Percentiles rank a stretch among this genome's conserved stretches.
phyloP scores from a whole-genome alignment of 306 rosid genomes.

The Glycine tomentella region DNA sequence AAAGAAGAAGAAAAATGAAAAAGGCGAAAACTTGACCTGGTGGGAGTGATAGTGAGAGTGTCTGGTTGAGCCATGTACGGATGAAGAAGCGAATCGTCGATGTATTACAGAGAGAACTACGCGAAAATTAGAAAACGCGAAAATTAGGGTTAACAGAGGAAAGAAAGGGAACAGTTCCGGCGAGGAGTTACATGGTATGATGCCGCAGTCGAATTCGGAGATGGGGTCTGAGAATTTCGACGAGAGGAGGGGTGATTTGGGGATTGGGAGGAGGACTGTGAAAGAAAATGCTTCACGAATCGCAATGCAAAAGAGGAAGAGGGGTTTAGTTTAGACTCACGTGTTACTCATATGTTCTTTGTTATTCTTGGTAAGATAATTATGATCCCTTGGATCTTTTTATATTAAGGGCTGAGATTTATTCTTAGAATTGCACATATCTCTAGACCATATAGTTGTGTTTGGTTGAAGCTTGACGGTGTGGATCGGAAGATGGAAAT shows the following conservation, averaged over 20 bases:
- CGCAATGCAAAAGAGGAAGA: too few species aligned
- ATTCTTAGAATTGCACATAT: too few species aligned
- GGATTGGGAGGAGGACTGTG: neutral
- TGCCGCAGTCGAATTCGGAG: neutral
- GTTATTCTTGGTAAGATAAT: neutral
- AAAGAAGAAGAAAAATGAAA: neutral
- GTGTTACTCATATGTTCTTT: neutral
- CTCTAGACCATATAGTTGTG: too few species aligned
- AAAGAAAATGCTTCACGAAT: too few species aligned
- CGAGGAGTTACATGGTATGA: neutral
- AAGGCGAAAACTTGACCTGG: conserved; percentile 1
- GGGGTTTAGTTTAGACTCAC: neutral
- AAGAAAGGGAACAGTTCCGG: neutral
- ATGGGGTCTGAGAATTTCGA: neutral
- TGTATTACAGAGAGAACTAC: conserved; percentile 72
- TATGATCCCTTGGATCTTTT: neutral
- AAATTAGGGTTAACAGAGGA: neutral
- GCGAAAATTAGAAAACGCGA: conserved; percentile 78
- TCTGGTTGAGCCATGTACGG: conserved; percentile 16
- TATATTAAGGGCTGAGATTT: neutral
- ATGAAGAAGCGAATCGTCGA: conserved; percentile 71
- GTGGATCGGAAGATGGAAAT: too few species aligned
- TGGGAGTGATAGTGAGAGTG: neutral
- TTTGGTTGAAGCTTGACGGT: too few species aligned
- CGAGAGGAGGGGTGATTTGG: neutral